phyloP scores from a whole-genome alignment of 1,284 basidiomycete genomes.

The Cryptococcus depauperatus region DNA sequence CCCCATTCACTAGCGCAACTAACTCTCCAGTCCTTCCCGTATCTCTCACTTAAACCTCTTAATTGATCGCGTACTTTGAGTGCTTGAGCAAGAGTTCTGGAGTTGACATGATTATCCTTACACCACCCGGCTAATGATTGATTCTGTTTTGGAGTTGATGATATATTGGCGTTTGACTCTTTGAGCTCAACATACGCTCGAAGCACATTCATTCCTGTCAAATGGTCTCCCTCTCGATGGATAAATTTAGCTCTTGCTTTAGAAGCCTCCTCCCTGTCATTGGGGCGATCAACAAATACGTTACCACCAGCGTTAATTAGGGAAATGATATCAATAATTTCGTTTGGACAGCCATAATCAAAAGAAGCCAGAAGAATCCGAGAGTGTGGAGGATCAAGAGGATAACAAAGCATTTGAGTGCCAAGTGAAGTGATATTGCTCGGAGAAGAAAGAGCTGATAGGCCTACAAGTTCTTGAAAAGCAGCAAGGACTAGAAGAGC shows the following conservation, averaged over 20 bases:
- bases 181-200: conserved; percentile 57
- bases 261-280: conserved; percentile 61
- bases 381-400: conserved; percentile 73
- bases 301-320: conserved; percentile 60
- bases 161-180: conserved; percentile 45
- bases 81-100: conserved; percentile 76
- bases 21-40: conserved; percentile 54
- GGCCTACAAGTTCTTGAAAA: conserved; percentile 63
- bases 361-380: conserved; percentile 67
- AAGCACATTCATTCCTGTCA: conserved; percentile 77
- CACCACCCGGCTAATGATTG: conserved; percentile 63
- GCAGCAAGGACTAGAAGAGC: conserved; percentile 54
- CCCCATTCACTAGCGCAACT: conserved; percentile 57
- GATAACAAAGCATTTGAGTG: conserved; percentile 69
- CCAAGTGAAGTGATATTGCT: conserved; percentile 62
- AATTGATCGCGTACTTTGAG: conserved; percentile 75
- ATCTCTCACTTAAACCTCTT: conserved; percentile 55
- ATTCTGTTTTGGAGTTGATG: too few relatives aligned
- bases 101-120: conserved; percentile 71
- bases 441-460: conserved; percentile 62
- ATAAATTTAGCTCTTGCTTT: conserved; percentile 69
- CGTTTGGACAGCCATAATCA: conserved; percentile 59
- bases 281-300: conserved; percentile 55
- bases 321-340: conserved; percentile 71
- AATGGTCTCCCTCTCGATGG: conserved; percentile 78